Base-by-base conservation (phyloP, 169 alveolate species). In the Plasmodium billcollinsi region DNA sequence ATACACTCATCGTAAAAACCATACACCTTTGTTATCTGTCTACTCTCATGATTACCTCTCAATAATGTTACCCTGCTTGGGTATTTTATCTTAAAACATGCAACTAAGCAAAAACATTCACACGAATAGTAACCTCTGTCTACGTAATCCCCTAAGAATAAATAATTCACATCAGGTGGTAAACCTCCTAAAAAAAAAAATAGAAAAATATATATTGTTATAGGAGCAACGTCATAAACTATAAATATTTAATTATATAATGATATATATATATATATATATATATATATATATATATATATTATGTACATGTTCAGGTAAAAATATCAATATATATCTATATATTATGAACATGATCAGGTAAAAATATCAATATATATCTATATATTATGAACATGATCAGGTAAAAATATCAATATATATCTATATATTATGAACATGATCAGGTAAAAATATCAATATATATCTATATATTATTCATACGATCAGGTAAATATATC, bases 1-100 rank as follows among this genome's bases (percentile, higher is more conserved):
- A 97, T 70, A 88, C 99, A 98, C 92, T 98, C 99, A 93, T 98
- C 99, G 78, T 98, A 98, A 92, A 97, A 97, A 0, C 99, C 99
- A 90, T 99, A 99, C 47, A 98, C 99, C 94, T 96, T 96, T 4
- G 99, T 97, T 88, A 98, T 98, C 78, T 98, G 98, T 58, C 99
- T 93, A 65, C 98, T 93, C 94, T 98, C 99, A 88, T 97, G 99
- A 88, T 98, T 98, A 6, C 99, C 99, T 65, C 99, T 96, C 18
- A 97, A 78, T 39, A 98, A 93, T 33, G 98, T 73, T 88, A 74
- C 96, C 21, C 97, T 90, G 20, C 94, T 97, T 49, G 96, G 97
- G 73, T 97, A 97, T 58, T 98, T 95, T 15, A 98, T 97, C 91
- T 98, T 98, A 29, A 98, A 92, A 14, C 98, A 97, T 61, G 98